Evolutionary conservation across 2,329 filamentous ascomycete species (phyloP), one percentile per base, ranked within the genome.

Genomic region (Trichoderma hamatum): DNA sequence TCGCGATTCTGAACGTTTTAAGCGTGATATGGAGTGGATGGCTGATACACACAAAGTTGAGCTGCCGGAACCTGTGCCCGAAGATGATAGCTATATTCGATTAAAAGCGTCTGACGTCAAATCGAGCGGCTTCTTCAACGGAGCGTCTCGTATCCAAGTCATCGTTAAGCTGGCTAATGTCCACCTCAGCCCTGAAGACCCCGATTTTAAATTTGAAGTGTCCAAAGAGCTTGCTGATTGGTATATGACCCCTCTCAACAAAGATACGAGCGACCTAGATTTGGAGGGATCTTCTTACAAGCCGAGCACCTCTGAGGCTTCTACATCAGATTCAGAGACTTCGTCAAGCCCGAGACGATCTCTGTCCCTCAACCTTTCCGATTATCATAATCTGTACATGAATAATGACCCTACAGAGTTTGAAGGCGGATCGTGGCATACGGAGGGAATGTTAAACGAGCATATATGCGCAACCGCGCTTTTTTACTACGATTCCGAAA

Each of bases 121-220:
- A 39, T 68, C 73, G 3, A 65, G 71, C 1, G 73, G 73, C 1
- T 82, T 80, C 71, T 77, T 78, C 59, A 46, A 74, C 4, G 73
- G 72, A 28, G 69, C 71, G 3, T 68, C 74, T 11, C 78, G 77
- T 3, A 77, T 91, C 0, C 89, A 92, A 70, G 80, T 92, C 51
- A 87, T 91, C 67, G 84, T 89, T 65, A 90, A 90, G 75, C 78
- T 92, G 13, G 83, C 86, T 16, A 88, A 85, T 59, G 86, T 91
- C 55, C 82, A 89, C 32, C 81, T 91, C 0, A 87, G 83, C 0
- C 89, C 89, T 0, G 84, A 86, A 21, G 83, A 86, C 2, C 85
- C 88, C 0, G 73, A 74, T 0, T 67, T 54, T 10, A 39, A 30
- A 43, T 64, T 64, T 11, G 61, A 64, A 24, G 61, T 51, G 13